A percentile compares a stretch with the other conserved stretches of the same genome.
Evolutionary conservation across 2,329 filamentous ascomycete genomes (phyloP).

Genomic region (Thelonectria blattea): DNA sequence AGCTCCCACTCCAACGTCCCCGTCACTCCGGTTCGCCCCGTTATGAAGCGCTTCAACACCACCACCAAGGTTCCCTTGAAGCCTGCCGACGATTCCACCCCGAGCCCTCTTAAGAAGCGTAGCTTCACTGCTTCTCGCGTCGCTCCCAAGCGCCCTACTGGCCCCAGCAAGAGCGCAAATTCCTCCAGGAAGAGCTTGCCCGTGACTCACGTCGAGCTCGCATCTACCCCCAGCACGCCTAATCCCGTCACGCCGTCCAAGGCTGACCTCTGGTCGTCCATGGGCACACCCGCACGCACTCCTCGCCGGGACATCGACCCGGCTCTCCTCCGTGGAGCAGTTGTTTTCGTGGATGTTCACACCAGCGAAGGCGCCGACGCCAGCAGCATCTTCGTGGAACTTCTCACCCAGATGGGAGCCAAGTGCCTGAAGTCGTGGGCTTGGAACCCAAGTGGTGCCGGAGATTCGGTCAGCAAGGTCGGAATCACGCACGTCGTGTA

Average conservation of each 20-base stretch:
- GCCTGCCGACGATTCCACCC: constrained; percentile 64
- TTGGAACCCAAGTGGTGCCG: constrained; percentile 64
- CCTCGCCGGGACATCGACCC: constrained; percentile 60
- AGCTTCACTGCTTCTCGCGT: constrained; percentile 58
- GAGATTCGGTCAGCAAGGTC: constrained; percentile 57
- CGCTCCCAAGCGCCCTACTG: constrained; percentile 50
- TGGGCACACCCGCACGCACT: constrained; percentile 63
- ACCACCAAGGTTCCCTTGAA: constrained; percentile 80
- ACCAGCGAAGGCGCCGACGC: constrained; percentile 83
- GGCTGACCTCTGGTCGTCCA: constrained; percentile 58
- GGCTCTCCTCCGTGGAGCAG: constrained; percentile 68
- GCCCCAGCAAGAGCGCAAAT: constrained; percentile 55
- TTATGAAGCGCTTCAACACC: constrained; percentile 66
- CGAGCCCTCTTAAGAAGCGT: constrained; percentile 55
- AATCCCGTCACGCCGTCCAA: constrained; percentile 52
- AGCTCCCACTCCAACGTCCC: constrained; percentile 43
- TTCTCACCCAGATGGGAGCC: constrained; percentile 82
- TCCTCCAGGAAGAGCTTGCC: constrained; percentile 50
- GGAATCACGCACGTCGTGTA: constrained; percentile 89
- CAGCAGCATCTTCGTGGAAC: constrained; percentile 79
- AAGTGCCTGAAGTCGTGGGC: constrained; percentile 77
- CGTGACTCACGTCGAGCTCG: constrained; percentile 25
- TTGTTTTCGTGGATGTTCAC: constrained; percentile 84
- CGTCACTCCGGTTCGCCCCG: constrained; percentile 61
- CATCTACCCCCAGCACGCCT: constrained; percentile 41